These are phyloP conservation scores for Vicia faba DNA, from an alignment of 306 rosid species.

Conservation along the genomic window DNA sequence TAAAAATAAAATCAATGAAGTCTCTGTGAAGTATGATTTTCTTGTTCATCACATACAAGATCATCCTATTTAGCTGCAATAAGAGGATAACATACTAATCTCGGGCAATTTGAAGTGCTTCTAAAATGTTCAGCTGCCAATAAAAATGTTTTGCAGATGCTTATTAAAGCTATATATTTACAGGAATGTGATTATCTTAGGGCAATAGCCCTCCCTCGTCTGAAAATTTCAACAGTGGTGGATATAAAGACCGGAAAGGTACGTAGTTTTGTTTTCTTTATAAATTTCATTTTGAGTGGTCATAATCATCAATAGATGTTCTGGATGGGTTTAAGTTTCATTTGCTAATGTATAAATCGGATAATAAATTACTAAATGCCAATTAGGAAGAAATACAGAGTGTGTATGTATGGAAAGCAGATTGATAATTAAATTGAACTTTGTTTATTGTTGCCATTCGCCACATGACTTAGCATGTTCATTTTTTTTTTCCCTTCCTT, in stretches of 20 bases:
- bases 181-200: slow-evolving; percentile 96
- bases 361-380: background rate
- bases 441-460: slow-evolving; percentile 2
- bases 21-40: slow-evolving; percentile 1
- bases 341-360: slow-evolving; percentile 3
- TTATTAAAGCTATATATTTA: slow-evolving; percentile 31
- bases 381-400: slow-evolving; percentile 17
- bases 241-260: slow-evolving; percentile 95
- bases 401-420: background rate
- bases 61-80: slow-evolving; percentile 15
- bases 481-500: slow-evolving; percentile 6
- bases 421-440: slow-evolving; percentile 11
- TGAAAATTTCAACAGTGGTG: slow-evolving; percentile 89
- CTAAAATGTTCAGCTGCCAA: slow-evolving; percentile 31
- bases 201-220: slow-evolving; percentile 80
- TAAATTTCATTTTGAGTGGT: slow-evolving; percentile 26
- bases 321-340: slow-evolving; percentile 21
- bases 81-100: slow-evolving; percentile 20
- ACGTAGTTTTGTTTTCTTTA: slow-evolving; percentile 30
- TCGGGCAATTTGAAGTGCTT: slow-evolving; percentile 15
- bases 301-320: slow-evolving; percentile 17
- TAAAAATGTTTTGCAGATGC: slow-evolving; percentile 8
- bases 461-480: slow-evolving; percentile 3
- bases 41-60: slow-evolving; percentile 1
- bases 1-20: too few relatives aligned